Evolutionary conservation across 2,329 filamentous ascomycete genomes (phyloP).

Genomic region (Daldinia eschscholtzii): DNA sequence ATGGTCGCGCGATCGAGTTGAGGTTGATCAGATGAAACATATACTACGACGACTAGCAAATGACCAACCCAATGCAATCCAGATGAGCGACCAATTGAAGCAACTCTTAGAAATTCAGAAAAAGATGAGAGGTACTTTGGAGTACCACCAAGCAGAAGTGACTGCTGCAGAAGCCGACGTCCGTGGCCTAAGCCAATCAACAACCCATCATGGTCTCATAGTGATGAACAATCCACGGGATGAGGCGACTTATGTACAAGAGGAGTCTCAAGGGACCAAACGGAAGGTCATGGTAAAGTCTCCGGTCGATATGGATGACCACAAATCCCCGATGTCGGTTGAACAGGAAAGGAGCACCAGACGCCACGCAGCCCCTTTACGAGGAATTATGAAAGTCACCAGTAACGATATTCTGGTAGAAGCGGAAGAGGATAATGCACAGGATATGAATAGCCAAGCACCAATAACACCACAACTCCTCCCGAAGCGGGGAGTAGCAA

Average conservation of each 20-base stretch:
- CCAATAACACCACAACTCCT: conserved; percentile 18
- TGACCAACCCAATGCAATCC: conserved; percentile 38
- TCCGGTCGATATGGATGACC: conserved; percentile 42
- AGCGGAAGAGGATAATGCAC: conserved; percentile 24
- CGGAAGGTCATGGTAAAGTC: conserved; percentile 48
- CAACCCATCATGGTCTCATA: background rate
- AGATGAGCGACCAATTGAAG: conserved; percentile 39
- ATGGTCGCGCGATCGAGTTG: conserved; percentile 43
- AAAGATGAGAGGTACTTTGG: conserved; percentile 39
- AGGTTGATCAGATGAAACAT: conserved; percentile 41
- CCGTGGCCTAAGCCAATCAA: background rate
- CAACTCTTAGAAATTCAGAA: conserved; percentile 43
- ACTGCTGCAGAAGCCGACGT: conserved; percentile 5
- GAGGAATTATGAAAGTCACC: conserved; percentile 50
- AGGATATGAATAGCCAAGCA: conserved; percentile 17
- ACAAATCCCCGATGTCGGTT: conserved; percentile 46
- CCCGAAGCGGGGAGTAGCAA: conserved; percentile 30
- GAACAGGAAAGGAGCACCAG: conserved; percentile 50
- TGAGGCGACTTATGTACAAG: background rate
- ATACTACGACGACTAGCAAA: conserved; percentile 38
- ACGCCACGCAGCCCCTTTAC: conserved; percentile 43
- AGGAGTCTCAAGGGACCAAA: conserved; percentile 30
- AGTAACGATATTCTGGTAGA: conserved; percentile 35
- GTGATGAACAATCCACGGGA: background rate
- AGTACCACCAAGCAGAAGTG: conserved; percentile 35